A percentile compares a stretch with the other conserved stretches of the same genome.
These are phyloP conservation scores for Scedosporium apiospermum DNA, from an alignment of 2,329 filamentous ascomycete genomes.

Conservation along the genomic window DNA sequence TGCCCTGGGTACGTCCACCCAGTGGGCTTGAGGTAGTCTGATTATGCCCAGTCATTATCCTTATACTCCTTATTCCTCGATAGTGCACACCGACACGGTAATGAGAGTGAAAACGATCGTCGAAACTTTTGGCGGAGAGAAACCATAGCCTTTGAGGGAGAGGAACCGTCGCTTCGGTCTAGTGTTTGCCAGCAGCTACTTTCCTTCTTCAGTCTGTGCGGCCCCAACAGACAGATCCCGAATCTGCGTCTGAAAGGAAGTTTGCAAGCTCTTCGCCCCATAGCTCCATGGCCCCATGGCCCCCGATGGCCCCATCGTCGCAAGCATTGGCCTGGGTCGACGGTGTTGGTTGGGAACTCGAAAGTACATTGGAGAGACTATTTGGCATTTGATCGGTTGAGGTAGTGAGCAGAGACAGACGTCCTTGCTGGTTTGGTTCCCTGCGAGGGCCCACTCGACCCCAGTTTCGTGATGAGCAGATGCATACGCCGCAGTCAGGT, in stretches of 20 bases:
- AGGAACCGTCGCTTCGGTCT: background rate
- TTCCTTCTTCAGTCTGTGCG: background rate
- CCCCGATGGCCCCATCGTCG: background rate
- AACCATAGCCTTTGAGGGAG: background rate
- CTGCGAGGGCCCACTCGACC: background rate
- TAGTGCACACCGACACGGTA: background rate
- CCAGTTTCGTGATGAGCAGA: slow-evolving; percentile 1
- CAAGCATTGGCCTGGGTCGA: background rate
- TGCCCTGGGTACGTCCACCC: background rate
- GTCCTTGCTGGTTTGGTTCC: background rate
- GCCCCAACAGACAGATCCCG: background rate
- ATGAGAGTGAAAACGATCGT: too few relatives aligned
- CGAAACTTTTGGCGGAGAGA: background rate
- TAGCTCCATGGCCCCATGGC: background rate
- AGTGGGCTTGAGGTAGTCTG: background rate
- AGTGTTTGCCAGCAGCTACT: background rate
- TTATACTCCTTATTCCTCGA: background rate
- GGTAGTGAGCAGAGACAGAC: background rate
- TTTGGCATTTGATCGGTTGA: background rate
- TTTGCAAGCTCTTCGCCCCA: background rate
- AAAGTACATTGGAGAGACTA: background rate
- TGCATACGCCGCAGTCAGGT: background rate
- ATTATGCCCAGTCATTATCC: background rate
- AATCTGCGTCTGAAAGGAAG: background rate
- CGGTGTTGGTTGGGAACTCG: background rate